Conservation (phyloP, 805 yeast genomes). For the Dipodascus albidus region DNA sequence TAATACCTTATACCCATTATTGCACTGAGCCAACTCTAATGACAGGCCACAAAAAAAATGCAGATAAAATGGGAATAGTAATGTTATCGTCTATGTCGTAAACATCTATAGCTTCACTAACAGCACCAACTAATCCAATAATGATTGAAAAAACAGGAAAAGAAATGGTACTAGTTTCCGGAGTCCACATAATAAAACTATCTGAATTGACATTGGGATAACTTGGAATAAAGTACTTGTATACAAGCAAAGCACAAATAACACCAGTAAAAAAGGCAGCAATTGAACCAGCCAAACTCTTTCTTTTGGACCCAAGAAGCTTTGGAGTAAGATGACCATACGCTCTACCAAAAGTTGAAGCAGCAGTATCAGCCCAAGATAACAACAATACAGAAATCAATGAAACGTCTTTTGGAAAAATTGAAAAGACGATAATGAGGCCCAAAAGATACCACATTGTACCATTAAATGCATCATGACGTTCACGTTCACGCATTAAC, state of each 20-base stretch:
- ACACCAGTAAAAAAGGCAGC: conserved; percentile 78
- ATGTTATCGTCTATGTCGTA: conserved; percentile 81
- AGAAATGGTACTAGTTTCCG: conserved; percentile 45
- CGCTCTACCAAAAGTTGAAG: conserved; percentile 83
- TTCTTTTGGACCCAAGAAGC: conserved; percentile 41
- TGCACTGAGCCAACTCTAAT: conserved; percentile 23
- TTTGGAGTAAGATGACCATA: conserved; percentile 79
- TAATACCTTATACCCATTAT: too few species aligned
- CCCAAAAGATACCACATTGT: conserved; percentile 83
- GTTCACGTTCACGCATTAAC: conserved; percentile 76
- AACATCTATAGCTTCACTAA: conserved; percentile 74
- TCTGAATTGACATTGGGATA: conserved; percentile 40
- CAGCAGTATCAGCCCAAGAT: conserved; percentile 97
- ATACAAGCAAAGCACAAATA: conserved; percentile 50
- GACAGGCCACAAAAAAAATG: conserved; percentile 45
- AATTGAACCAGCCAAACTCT: conserved; percentile 80
- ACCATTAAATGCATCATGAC: conserved; percentile 59
- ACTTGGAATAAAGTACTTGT: conserved; percentile 61
- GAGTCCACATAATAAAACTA: conserved; percentile 54
- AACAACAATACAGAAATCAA: conserved; percentile 66
- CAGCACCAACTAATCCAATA: conserved; percentile 73
- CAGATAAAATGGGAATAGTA: conserved; percentile 84
- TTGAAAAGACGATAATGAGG: conserved; percentile 51
- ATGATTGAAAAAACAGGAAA: conserved; percentile 43
- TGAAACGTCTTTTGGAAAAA: conserved; percentile 71